Conservation (phyloP, 371 early-diverging fungal genomes). For the Sporodiniella umbellata region DNA sequence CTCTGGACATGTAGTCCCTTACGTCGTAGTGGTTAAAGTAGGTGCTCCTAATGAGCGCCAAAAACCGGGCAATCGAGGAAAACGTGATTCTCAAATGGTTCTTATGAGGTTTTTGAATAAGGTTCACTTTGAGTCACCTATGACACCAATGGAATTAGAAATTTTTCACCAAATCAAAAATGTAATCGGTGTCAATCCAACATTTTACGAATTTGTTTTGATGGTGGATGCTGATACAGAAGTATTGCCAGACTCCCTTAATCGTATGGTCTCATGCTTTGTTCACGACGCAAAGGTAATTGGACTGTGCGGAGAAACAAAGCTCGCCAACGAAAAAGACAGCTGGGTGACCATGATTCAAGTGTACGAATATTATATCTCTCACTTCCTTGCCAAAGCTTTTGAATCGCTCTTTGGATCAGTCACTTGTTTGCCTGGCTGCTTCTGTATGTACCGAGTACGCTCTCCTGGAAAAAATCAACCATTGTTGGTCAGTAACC, state of each 20-base stretch:
- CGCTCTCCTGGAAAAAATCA: conserved; percentile 70
- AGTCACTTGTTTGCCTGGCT: conserved; percentile 96
- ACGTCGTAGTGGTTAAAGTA: conserved; percentile 88
- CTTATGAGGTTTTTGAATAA: conserved; percentile 95
- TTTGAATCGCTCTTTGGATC: conserved; percentile 98
- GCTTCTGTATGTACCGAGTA: conserved; percentile 92
- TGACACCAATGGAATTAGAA: conserved; percentile 87
- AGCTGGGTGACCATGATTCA: conserved; percentile 98
- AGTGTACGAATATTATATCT: conserved; percentile 98
- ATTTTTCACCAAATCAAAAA: conserved; percentile 88
- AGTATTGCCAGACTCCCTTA: conserved; percentile 73
- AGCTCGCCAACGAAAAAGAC: conserved; percentile 81
- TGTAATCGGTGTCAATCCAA: conserved; percentile 82
- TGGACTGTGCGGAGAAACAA: conserved; percentile 92
- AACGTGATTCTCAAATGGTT: conserved; percentile 97
- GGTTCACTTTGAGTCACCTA: conserved; percentile 81
- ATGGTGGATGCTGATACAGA: conserved; percentile 97
- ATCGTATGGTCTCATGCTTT: conserved; percentile 80
- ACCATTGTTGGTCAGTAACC: conserved; percentile 85
- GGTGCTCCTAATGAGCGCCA: conserved; percentile 69
- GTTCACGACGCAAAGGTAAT: conserved; percentile 82
- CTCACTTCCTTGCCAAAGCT: conserved; percentile 95
- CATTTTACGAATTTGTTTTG: conserved; percentile 82
- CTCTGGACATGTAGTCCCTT: conserved; percentile 82
- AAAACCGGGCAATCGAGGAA: conserved; percentile 95